A percentile compares a stretch with the other conserved stretches of the same genome.
Conservation (phyloP, 352 stramenopile species). For the Globisporangium emineosum region DNA sequence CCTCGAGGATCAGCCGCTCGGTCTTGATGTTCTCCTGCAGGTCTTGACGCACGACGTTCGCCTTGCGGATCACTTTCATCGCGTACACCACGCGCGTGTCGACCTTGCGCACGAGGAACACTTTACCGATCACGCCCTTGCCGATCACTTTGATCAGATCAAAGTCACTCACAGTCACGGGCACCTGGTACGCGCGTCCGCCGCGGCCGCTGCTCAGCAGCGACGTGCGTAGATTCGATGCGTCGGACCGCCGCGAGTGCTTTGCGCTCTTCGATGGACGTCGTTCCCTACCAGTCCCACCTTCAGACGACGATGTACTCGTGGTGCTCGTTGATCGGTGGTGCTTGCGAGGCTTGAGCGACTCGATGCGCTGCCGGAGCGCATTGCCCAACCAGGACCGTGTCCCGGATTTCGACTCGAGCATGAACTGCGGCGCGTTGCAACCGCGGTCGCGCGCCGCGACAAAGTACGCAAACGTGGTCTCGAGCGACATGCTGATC, state of each 20-base stretch:
- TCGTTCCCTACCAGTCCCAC: neutral
- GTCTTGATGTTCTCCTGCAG: slow-evolving; percentile 95
- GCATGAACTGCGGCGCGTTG: slow-evolving; percentile 50
- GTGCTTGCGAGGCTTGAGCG: slow-evolving; percentile 60
- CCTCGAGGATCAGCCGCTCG: slow-evolving; percentile 97
- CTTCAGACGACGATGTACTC: slow-evolving; percentile 6
- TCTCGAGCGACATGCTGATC: slow-evolving; percentile 69
- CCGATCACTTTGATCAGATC: slow-evolving; percentile 83
- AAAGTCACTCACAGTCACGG: slow-evolving; percentile 82
- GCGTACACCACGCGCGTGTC: slow-evolving; percentile 91
- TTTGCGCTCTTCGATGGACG: slow-evolving; percentile 9
- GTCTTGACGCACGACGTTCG: slow-evolving; percentile 90
- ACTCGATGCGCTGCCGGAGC: slow-evolving; percentile 54
- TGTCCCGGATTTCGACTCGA: slow-evolving; percentile 56
- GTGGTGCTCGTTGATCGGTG: slow-evolving; percentile 29
- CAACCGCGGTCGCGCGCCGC: slow-evolving; percentile 54
- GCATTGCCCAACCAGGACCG: slow-evolving; percentile 57
- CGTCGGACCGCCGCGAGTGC: slow-evolving; percentile 10
- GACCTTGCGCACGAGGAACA: slow-evolving; percentile 85
- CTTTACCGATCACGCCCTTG: slow-evolving; percentile 86
- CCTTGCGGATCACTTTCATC: slow-evolving; percentile 99
- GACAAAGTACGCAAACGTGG: slow-evolving; percentile 70
- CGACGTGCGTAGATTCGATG: slow-evolving; percentile 56
- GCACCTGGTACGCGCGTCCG: slow-evolving; percentile 22
- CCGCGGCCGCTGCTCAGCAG: slow-evolving; percentile 40